These are phyloP conservation scores for Solanum infundibuliforme DNA, from an alignment of 257 asterid genomes.

Conservation along the genomic window DNA sequence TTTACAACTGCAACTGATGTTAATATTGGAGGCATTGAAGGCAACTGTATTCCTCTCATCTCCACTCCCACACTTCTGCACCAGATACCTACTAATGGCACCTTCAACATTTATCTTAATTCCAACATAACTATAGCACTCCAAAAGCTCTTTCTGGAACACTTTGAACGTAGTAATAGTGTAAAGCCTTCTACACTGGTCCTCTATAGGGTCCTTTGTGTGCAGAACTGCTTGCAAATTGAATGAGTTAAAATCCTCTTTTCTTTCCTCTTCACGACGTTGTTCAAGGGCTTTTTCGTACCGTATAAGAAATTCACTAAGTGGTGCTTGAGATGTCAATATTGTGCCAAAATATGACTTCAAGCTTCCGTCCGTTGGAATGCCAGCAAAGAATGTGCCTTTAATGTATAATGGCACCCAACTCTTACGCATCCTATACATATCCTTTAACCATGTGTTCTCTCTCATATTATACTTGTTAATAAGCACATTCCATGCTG, in stretches of 20 bases:
- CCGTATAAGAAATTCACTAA: conserved; percentile 46
- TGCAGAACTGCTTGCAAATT: conserved; percentile 64
- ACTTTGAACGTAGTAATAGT: conserved; percentile 66
- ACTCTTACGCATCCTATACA: conserved; percentile 66
- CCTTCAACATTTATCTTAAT: conserved; percentile 84
- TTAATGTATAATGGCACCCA: conserved; percentile 73
- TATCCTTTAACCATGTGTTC: conserved; percentile 66
- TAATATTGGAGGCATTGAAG: conserved; percentile 69
- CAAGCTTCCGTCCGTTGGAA: conserved; percentile 70
- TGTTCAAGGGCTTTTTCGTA: conserved; percentile 75
- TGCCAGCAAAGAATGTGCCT: conserved; percentile 84
- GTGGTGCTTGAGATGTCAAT: conserved; percentile 56
- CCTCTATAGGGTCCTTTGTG: conserved; percentile 94
- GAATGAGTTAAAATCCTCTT: conserved; percentile 74
- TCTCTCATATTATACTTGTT: conserved; percentile 57
- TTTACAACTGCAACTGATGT: conserved; percentile 77
- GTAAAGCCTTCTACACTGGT: conserved; percentile 80
- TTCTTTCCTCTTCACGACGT: conserved; percentile 73
- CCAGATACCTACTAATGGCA: conserved; percentile 68
- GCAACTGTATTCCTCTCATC: conserved; percentile 92
- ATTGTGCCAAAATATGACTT: conserved; percentile 53
- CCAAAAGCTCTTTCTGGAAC: conserved; percentile 88
- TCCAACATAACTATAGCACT: conserved; percentile 72
- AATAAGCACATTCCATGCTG: conserved; percentile 70
- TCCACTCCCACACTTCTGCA: conserved; percentile 66